A percentile compares a stretch with the other conserved stretches of the same genome.
Evolutionary conservation across 257 asterid species (phyloP).

Genomic region (Solanum lycopersicoides): DNA sequence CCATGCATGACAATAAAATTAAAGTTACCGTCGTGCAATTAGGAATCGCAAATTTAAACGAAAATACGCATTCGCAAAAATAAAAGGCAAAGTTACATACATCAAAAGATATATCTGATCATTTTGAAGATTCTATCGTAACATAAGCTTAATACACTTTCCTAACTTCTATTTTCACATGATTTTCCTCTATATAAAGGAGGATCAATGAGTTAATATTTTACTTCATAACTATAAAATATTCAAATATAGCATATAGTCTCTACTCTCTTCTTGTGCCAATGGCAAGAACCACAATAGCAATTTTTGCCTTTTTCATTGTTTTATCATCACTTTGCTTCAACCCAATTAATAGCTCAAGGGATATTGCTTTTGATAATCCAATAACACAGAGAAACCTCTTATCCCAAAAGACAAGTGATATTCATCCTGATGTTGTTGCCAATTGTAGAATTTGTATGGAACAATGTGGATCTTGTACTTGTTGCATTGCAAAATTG

Average conservation of each 20-base stretch:
- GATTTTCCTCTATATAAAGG: not conserved
- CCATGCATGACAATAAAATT: not conserved
- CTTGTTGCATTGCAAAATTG: not conserved
- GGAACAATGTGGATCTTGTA: not conserved
- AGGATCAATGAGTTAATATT: not conserved
- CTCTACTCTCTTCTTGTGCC: not conserved
- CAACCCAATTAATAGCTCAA: not conserved
- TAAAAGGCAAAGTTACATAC: too few relatives aligned
- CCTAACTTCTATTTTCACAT: not conserved
- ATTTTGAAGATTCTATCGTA: too few relatives aligned
- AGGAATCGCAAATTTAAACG: fast-evolving
- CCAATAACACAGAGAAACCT: not conserved
- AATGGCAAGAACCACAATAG: not conserved
- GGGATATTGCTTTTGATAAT: not conserved
- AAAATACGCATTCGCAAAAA: not conserved
- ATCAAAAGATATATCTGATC: too few relatives aligned
- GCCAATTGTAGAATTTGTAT: not conserved
- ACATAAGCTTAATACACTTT: fast-evolving
- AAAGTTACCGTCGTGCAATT: not conserved
- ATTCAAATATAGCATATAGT: not conserved
- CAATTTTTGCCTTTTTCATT: not conserved
- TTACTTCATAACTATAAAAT: not conserved
- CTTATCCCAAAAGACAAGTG: not conserved
- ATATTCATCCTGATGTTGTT: not conserved
- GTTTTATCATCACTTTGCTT: not conserved